Base-by-base conservation (phyloP, 495 filamentous ascomycete species). In the Talaromyces wortmannii region DNA sequence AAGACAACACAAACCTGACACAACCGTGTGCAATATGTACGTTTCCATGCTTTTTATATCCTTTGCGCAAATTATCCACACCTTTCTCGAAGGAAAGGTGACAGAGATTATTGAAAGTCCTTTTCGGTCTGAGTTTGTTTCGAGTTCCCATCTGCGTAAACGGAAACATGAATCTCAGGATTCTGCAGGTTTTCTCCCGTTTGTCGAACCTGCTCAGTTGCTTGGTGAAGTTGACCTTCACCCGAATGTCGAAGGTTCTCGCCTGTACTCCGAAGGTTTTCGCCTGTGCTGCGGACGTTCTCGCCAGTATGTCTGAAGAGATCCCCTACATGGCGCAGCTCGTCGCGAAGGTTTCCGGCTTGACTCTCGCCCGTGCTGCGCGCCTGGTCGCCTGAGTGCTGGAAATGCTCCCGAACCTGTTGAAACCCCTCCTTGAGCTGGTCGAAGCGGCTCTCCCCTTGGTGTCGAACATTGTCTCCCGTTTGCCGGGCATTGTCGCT, bases 161-260 rank as follows among this genome's bases (percentile, higher is more conserved):
- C n/a, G 17, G 52, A 46, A 13, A 53, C 7, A 16, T 45, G 36
- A 18, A 53, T n/a, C 4, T 53, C 52, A 4, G 52, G 13, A 7
- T 53, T 42, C 17, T 42, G 50, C 1, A 53, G 29, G 32, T 53
- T 53, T 10, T 53, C 52, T 8, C 52, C 52, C 7, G 52, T 30
- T 45, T 53, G 52, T 31, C 42, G 52, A 31, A 53, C 23, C 16
- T 46, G 52, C 7, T 53, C 52, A 13, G 8, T 42, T 6, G 52
- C 30, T 45, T 53, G 52, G 29, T 42, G 52, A 10, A 53, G n/a
- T 10, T 46, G 52, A 8, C 45, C 52, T 40, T 40, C 36, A 31
- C 50, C 50, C 4, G 52, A 45, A 11, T 53, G 42, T 6, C 52
- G 52, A n/a, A 53, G 15, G 30, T 45, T 42, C 17, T 53, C 42